Evolutionary conservation across 2,329 filamentous ascomycete species (phyloP), one percentile per base, ranked within the genome.

Genomic region (Gyromitra esculenta): DNA sequence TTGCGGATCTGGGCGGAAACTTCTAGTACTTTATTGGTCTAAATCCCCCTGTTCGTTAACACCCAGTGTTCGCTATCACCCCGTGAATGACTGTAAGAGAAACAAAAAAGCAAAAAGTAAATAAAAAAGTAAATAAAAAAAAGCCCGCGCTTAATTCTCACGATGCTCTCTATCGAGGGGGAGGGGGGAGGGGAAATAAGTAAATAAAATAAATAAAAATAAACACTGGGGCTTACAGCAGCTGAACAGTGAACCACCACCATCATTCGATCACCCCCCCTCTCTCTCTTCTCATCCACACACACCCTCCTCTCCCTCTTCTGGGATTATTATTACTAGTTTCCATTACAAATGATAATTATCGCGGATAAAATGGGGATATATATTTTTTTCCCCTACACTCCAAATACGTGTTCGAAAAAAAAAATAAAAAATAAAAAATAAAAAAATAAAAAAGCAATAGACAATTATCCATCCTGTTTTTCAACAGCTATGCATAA

Each of bases 301-400:
- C 25, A 31, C 25, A 31, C 25, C 41, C n/a, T n/a, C 5, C 7
- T 5, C 41, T 1, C 41, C 7, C 7, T 15, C 41, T 15, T 5
- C 9, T 15, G 15, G 18, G 5, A 52, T 6, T 7, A n/a, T 21
- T 21, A 41, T 25, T 25, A 18, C 37, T 11, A 35, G 37, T 60
- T 41, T 3, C 8, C 8, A 60, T 60, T 60, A 60, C 57, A 60
- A 60, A 60, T 60, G 15, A 11, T 11, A 60, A 60, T 41, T 4
- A 9, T 43, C 15, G 57, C 35, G 57, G 52, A 56, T 56, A 56
- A 56, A 56, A 13, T 31, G 2, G 25, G 25, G 25, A 31, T 31
- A 31, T 4, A 31, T n/a, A n/a, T n/a, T 5, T 9, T 15, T 1
- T 15, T 9, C 1, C 13, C 43, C 7, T 13, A 41, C 8, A 60